These are phyloP conservation scores for Venturia nashicola DNA, from an alignment of 2,329 filamentous ascomycete species.

Conservation along the genomic window DNA sequence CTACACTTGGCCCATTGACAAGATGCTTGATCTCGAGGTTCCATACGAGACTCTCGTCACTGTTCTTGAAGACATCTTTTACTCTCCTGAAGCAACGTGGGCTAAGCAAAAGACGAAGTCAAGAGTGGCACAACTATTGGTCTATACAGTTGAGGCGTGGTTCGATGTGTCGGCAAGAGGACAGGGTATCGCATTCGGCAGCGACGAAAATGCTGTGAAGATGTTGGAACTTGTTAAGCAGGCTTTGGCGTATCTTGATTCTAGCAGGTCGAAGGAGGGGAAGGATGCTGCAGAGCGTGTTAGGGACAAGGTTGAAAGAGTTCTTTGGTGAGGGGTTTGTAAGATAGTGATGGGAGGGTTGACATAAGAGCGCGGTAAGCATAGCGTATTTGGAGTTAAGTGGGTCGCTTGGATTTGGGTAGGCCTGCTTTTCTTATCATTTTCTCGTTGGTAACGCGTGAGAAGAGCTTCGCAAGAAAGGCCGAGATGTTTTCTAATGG, in stretches of 20 bases:
- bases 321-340: not conserved
- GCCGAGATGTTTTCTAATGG: not conserved
- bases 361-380: not conserved
- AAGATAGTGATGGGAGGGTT: not conserved
- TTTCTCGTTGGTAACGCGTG: not conserved
- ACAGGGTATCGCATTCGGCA: slow-evolving; percentile 45
- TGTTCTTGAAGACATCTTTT: slow-evolving; percentile 54
- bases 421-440: not conserved
- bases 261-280: not conserved
- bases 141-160: slow-evolving; percentile 51
- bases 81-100: slow-evolving; percentile 51
- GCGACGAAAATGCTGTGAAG: slow-evolving; percentile 42
- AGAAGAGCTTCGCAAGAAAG: not conserved
- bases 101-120: slow-evolving; percentile 41
- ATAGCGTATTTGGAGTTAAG: not conserved
- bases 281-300: slow-evolving; percentile 3
- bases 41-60: slow-evolving; percentile 49
- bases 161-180: slow-evolving; percentile 40
- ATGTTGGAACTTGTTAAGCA: slow-evolving; percentile 26
- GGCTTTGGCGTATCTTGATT: slow-evolving; percentile 17
- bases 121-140: slow-evolving; percentile 47
- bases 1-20: slow-evolving; percentile 49
- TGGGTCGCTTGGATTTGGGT: not conserved
- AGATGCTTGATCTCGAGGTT: slow-evolving; percentile 52
- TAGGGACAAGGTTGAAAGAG: not conserved